Evolutionary conservation across 2,329 filamentous ascomycete species (phyloP), one percentile per base, ranked within the genome.

Genomic region (Cladosporium sp.): DNA sequence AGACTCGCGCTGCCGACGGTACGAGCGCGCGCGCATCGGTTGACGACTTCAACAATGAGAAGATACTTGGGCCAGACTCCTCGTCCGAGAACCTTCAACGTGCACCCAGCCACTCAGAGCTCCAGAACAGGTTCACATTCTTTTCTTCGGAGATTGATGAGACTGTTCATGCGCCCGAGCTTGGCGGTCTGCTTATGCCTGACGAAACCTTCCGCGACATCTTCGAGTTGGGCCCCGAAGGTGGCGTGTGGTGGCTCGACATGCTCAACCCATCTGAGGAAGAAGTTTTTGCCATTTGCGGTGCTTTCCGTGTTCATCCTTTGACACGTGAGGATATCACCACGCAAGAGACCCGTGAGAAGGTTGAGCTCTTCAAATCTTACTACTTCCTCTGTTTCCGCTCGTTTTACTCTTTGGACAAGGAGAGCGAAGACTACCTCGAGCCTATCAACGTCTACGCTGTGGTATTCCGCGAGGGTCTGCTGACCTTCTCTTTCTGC

Each of bases 361-460:
- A 99, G 80, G 96, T 99, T 58, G 94, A 99, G 75, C 82, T 99
- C 22, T 99, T 99, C 77, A 89, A 90, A 22, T 91, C 92, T 42
- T 99, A 99, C 78, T 99, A 99, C 76, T 97, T 99, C 73, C 90
- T 96, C 52, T 96, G 90, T 73, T 99, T 97, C 82, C 87, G 93
- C 55, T 96, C 92, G 1, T 99, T 97, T 79, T 89, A 85, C 66
- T 88, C 93, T 57, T 80, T 90, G 64, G 89, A 95, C 66, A 88
- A 90, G 66, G 83, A 87, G 36, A 87, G 88, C 51, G 87, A 90
- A 62, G 85, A 90, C 59, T 95, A 95, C 70, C 88, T 96, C 69
- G 92, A 96, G 69, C 92, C 94, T 0, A 91, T 96, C 78, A 96
- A 97, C 73, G 88, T 96, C 55, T 99, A 97, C 71, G 94, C 96